Conservation (phyloP, 805 yeast species). For the Pichia sporocuriosa region DNA sequence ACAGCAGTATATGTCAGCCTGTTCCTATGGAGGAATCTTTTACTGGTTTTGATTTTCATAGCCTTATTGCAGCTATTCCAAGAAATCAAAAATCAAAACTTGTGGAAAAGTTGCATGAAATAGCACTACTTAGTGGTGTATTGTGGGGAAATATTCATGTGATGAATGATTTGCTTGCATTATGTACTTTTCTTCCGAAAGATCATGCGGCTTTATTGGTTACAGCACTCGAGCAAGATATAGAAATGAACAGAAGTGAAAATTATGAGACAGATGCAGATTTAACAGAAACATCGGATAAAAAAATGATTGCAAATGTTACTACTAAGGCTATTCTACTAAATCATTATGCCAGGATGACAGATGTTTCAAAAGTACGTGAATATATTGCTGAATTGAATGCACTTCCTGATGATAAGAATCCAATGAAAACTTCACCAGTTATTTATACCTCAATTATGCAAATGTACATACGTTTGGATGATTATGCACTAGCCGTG, state of each 20-base stretch:
- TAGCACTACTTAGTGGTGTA: slow-evolving; percentile 24
- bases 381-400: slow-evolving; percentile 30
- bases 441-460: slow-evolving; percentile 50
- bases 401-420: slow-evolving; percentile 8
- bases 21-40: slow-evolving; percentile 26
- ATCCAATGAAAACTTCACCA: slow-evolving; percentile 17
- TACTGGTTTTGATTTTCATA: slow-evolving; percentile 29
- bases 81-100: slow-evolving; percentile 28
- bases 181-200: slow-evolving; percentile 19
- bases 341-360: slow-evolving; percentile 36
- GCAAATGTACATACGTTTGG: slow-evolving; percentile 50
- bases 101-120: slow-evolving; percentile 32
- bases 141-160: slow-evolving; percentile 27
- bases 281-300: not conserved
- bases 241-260: slow-evolving; percentile 11
- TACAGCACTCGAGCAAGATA: slow-evolving; percentile 29
- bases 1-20: slow-evolving; percentile 13
- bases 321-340: slow-evolving; percentile 40
- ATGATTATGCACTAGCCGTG: slow-evolving; percentile 53
- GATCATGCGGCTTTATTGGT: slow-evolving; percentile 23
- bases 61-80: slow-evolving; percentile 38
- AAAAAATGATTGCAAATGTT: slow-evolving; percentile 28
- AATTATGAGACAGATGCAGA: not conserved
- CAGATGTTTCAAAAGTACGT: slow-evolving; percentile 35
- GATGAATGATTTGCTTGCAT: slow-evolving; percentile 32